These are phyloP conservation scores for Eruca vesicaria DNA, from an alignment of 441 rosid genomes.

Conservation along the genomic window DNA sequence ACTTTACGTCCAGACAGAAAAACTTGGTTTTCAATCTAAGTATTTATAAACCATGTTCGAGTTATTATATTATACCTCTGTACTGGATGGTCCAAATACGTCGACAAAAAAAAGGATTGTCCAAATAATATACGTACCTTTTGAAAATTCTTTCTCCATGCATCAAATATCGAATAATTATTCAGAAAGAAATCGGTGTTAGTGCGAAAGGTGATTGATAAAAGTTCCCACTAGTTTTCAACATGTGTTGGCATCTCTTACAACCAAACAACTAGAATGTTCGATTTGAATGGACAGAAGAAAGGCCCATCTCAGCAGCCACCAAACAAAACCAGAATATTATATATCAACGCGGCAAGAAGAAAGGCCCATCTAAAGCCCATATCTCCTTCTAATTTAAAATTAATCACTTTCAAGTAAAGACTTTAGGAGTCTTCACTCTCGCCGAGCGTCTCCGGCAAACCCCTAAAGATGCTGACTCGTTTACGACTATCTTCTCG, in stretches of 20 bases:
- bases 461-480: slow-evolving; percentile 19
- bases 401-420: no score
- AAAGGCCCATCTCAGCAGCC: neutral
- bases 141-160: neutral
- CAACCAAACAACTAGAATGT: neutral
- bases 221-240: neutral
- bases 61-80: neutral
- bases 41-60: neutral
- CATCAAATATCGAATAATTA: neutral
- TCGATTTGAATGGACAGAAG: neutral
- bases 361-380: neutral
- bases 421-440: no score
- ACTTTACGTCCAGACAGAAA: neutral
- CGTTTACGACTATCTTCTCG: slow-evolving; percentile 20
- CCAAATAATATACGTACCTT: neutral
- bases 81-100: no score
- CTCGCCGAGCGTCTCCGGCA: neutral
- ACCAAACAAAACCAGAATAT: neutral
- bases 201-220: neutral
- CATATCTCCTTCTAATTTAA: neutral
- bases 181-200: neutral
- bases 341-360: neutral
- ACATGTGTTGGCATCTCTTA: neutral
- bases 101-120: neutral
- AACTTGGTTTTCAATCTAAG: neutral